Base-by-base conservation (phyloP, 345 rosid species). In the Ceriops zippeliana region DNA sequence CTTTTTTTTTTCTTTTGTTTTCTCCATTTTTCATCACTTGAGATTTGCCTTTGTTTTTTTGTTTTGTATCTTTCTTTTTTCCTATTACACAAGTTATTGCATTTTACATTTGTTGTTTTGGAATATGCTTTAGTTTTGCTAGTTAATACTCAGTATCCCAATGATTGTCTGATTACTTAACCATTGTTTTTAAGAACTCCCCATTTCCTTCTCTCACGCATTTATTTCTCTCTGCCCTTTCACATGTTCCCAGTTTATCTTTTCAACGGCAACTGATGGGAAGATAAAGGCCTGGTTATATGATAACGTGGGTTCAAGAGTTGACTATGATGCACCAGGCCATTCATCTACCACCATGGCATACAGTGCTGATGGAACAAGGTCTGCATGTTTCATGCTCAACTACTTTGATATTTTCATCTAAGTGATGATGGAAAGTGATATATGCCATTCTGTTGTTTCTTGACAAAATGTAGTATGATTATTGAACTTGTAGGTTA, bases 221-320 rank as follows among this genome's bases (percentile, higher is more conserved):
- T 5, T 21, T 17, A 24, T 31, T 42, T 73, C 21, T 37, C 46
- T 11, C 63, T 65, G n/a, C 30, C 30, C 62, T 51, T 60, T 64
- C 65, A 31, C n/a, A 38, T 63, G 62, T 35, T 54, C 56, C 42
- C 78, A 88, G 92, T 90, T 90, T 71, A 81, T 90, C 73, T 90
- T 87, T 80, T 86, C 96, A 67, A 86, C 96, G 8, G 87, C 96
- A 26, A 75, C 80, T 37, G 92, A 90, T 79, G 96, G 93, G 77
- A 87, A 90, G 82, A 90, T 87, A 62, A 90, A 90, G 77, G 96
- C 96, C 62, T 90, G 96, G 93, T 61, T 90, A 78, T 90, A 90
- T 79, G 93, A 90, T 69, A 77, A 82, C 60, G 0, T 75, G 76
- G 93, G 96, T 21, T 87, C 93, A 32, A 85, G 91, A 77, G 93